phyloP scores from a whole-genome alignment of 495 filamentous ascomycete genomes.

The Hypoxylon rickii region DNA sequence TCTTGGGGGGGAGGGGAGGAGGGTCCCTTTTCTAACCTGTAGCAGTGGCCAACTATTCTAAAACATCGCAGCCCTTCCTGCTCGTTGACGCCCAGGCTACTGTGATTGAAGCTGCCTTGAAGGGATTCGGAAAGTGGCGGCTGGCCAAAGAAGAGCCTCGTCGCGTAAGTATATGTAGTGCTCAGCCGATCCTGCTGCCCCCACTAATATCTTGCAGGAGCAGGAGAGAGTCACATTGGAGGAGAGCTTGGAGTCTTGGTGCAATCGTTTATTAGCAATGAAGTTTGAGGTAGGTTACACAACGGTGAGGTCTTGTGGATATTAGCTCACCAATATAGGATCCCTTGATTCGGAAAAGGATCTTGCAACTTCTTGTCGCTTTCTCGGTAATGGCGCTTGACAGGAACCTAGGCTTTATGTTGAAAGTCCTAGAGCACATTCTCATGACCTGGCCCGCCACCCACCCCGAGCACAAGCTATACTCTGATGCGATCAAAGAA shows the following conservation, averaged over 20 bases:
- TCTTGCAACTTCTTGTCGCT: constrained; percentile 81
- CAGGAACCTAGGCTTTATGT: constrained; percentile 74
- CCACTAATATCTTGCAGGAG: constrained; percentile 48
- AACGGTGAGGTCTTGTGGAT: background rate
- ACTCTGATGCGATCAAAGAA: constrained; percentile 90
- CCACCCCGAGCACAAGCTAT: constrained; percentile 67
- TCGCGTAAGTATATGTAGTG: constrained; percentile 51
- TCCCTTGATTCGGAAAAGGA: constrained; percentile 80
- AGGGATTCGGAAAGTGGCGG: constrained; percentile 86
- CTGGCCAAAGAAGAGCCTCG: constrained; percentile 58
- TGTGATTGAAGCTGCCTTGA: constrained; percentile 88
- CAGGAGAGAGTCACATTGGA: constrained; percentile 66
- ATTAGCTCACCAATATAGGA: constrained; percentile 58
- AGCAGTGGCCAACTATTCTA: constrained; percentile 74
- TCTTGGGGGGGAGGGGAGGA: background rate
- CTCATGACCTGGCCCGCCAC: constrained; percentile 77
- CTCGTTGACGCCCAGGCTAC: constrained; percentile 86
- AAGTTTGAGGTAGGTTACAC: constrained; percentile 66
- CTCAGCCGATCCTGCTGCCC: background rate
- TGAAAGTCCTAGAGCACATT: constrained; percentile 87
- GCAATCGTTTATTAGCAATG: constrained; percentile 70
- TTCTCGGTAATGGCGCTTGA: constrained; percentile 84
- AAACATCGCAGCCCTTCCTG: constrained; percentile 75
- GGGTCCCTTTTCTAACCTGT: constrained; percentile 38
- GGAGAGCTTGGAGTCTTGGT: constrained; percentile 78